Conservation (phyloP, 805 yeast species). For the Suhomyces pyralidae region DNA sequence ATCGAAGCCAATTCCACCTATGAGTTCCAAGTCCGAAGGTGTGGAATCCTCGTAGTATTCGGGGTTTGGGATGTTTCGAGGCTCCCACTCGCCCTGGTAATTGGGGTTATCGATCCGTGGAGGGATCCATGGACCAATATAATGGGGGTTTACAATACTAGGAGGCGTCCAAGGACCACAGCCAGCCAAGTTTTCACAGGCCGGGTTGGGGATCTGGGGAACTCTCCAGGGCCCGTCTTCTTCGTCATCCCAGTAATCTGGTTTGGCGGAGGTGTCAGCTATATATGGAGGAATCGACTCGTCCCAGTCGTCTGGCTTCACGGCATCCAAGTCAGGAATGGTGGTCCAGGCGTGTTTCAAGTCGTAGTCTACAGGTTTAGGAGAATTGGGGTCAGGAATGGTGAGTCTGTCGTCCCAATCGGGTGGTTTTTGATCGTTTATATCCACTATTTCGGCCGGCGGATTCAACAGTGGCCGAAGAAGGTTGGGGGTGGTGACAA, state of each 20-base stretch:
- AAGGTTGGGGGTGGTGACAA: constrained; percentile 47
- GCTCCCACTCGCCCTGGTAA: constrained; percentile 77
- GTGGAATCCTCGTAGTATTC: constrained; percentile 54
- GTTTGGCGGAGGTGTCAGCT: constrained; percentile 62
- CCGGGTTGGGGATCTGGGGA: constrained; percentile 70
- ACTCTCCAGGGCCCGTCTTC: constrained; percentile 86
- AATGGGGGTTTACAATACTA: constrained; percentile 61
- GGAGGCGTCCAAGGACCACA: constrained; percentile 85
- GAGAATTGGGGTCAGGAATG: constrained; percentile 67
- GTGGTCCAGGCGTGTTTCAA: constrained; percentile 55
- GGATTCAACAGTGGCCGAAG: constrained; percentile 69
- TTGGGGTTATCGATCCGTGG: constrained; percentile 70
- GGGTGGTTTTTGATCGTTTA: constrained; percentile 62
- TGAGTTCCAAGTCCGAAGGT: constrained; percentile 61
- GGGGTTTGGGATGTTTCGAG: constrained; percentile 66
- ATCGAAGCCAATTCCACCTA: constrained; percentile 85
- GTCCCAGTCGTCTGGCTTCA: constrained; percentile 78
- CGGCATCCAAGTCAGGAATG: constrained; percentile 65
- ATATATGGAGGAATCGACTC: constrained; percentile 58
- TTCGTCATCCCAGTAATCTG: constrained; percentile 84
- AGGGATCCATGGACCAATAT: constrained; percentile 75
- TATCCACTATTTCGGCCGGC: constrained; percentile 56
- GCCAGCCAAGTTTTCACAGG: constrained; percentile 57
- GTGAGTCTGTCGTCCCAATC: constrained; percentile 75
- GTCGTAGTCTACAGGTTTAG: constrained; percentile 85